Base-by-base conservation (phyloP, 768 basidiomycete species). In the Imleria badia region DNA sequence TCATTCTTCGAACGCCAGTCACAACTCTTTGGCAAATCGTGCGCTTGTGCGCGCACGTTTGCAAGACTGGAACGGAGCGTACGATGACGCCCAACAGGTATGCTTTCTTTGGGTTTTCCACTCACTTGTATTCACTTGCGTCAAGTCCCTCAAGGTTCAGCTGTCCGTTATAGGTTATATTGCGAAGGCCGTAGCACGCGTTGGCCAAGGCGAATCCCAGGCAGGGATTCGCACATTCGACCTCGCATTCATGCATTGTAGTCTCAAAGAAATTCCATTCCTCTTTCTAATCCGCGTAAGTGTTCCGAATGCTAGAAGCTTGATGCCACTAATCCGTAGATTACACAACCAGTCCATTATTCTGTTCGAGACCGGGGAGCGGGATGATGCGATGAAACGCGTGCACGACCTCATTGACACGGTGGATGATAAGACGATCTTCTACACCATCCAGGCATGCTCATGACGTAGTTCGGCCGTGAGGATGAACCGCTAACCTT, bases 221-320 rank as follows among this genome's bases (percentile, higher is more conserved):
- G 48, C 42, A 12, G 60, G 53, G 14, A 44, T 61, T 33, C 56
- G 56, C 22, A 30, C 41, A 11, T 59, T 61, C 17, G 61, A 63
- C 31, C 61, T 63, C 31, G 26, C 51, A 15, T 63, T 63, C 41
- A 26, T 51, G 45, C 33, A 49, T 26, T 58, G 59, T n/a, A 34
- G 26, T 5, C 46, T 35, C 6, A 38, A 48, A 22, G 61, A 61
- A 20, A 50, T 45, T 3, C 26, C 38, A 2, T 62, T 61, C 29
- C 42, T 62, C 35, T 50, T 61, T 19, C 49, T 61, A 2, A 44
- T 62, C 9, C 55, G 56, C 14, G 61, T 62, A 26, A 10, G 55
- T 54, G n/a, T 31, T 23, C 11, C 23, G n/a, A 26, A 17, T 35
- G 5, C 39, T 2, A 9, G 39, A 10, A 29, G 14, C 20, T 3